Percentiles rank a stretch among this genome's conserved stretches.
Conservation (phyloP, 2,329 filamentous ascomycete genomes). For the Sphaceloma murrayae region DNA sequence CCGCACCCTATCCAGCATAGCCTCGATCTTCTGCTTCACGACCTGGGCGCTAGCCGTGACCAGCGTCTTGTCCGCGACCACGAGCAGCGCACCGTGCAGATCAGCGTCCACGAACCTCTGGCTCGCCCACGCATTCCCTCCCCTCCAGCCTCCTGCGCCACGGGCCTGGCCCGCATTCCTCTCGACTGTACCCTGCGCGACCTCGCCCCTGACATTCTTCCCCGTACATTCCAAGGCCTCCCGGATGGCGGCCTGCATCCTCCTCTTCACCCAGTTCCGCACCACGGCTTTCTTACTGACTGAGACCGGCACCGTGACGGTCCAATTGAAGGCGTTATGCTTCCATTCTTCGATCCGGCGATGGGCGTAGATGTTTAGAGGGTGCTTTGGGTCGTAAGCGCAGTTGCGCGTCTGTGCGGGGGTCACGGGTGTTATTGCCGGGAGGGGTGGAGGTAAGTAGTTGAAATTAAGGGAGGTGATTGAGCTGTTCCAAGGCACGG, state of each 20-base stretch:
- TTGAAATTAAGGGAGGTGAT: slow-evolving; percentile 19
- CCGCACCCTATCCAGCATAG: neutral
- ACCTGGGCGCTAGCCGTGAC: neutral
- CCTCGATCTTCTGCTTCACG: slow-evolving; percentile 1
- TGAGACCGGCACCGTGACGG: slow-evolving; percentile 29
- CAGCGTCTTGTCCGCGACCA: slow-evolving; percentile 1
- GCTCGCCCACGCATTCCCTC: no score
- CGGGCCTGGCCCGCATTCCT: neutral
- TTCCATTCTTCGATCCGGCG: slow-evolving; percentile 23
- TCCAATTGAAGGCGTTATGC: slow-evolving; percentile 41
- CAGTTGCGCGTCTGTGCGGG: slow-evolving; percentile 21
- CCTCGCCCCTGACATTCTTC: neutral
- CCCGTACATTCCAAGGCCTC: slow-evolving; percentile 30
- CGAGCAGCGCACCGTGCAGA: slow-evolving; percentile 1
- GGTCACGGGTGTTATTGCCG: slow-evolving; percentile 24
- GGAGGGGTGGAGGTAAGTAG: slow-evolving; percentile 20
- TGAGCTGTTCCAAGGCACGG: neutral
- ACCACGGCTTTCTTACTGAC: slow-evolving; percentile 35
- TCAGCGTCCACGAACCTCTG: neutral
- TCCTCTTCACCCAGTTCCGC: slow-evolving; percentile 37
- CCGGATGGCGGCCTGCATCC: slow-evolving; percentile 37
- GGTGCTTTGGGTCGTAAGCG: slow-evolving; percentile 23
- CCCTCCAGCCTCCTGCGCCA: neutral
- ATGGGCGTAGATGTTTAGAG: slow-evolving; percentile 28
- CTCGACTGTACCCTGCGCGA: neutral